Conservation (phyloP, 2,329 filamentous ascomycete species). For the Phialophora macrospora region DNA sequence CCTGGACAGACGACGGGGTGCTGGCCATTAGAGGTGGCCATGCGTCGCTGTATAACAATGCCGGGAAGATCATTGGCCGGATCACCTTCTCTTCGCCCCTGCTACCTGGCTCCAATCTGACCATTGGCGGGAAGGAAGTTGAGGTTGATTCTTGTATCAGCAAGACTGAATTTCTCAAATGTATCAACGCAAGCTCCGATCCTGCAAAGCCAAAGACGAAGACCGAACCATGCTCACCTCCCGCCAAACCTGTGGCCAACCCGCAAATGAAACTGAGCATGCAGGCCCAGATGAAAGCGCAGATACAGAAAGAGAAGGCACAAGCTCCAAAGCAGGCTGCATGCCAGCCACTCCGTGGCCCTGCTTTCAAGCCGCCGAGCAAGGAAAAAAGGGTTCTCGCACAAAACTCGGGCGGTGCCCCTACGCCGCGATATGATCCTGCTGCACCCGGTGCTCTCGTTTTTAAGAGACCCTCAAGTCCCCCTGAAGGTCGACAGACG, state of each 20-base stretch:
- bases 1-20: conserved; percentile 75
- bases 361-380: conserved; percentile 66
- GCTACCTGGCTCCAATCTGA: conserved; percentile 64
- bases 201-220: conserved; percentile 11
- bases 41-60: conserved; percentile 66
- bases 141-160: conserved; percentile 67
- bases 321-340: conserved; percentile 45
- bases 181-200: conserved; percentile 15
- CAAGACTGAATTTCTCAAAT: conserved; percentile 25
- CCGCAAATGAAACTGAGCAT: conserved; percentile 41
- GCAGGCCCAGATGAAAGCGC: conserved; percentile 39
- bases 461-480: conserved; percentile 65
- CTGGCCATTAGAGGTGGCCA: conserved; percentile 62
- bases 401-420: conserved; percentile 52
- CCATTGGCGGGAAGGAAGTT: conserved; percentile 69
- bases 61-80: conserved; percentile 67
- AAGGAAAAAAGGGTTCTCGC: conserved; percentile 58
- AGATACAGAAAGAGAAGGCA: conserved; percentile 41
- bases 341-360: conserved; percentile 40
- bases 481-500: conserved; percentile 66
- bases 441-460: conserved; percentile 64
- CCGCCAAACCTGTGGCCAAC: conserved; percentile 29
- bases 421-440: conserved; percentile 69
- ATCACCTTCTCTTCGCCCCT: conserved; percentile 61
- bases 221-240: conserved; percentile 37